Percentiles rank a stretch among this genome's conserved stretches.
Conservation (phyloP, 768 basidiomycete species). For the Suillus clintonianus region DNA sequence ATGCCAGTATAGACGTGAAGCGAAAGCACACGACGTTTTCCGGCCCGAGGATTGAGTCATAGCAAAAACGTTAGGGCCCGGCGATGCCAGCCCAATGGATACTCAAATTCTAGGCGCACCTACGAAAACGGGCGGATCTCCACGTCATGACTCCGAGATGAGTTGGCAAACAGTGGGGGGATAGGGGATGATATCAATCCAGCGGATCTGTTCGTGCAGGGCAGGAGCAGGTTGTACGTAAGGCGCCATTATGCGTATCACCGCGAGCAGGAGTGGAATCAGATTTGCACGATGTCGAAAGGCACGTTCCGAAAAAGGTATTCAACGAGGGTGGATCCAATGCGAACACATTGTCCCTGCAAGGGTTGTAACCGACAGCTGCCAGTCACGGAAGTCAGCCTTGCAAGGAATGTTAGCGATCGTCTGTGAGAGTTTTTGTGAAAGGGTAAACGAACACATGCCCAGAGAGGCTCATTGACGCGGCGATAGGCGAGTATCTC, state of each 20-base stretch:
- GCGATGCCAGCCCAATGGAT: neutral
- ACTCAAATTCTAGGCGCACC: neutral
- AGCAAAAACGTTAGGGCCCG: neutral
- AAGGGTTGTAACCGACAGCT: constrained; percentile 14
- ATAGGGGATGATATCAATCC: constrained; percentile 7
- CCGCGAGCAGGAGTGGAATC: constrained; percentile 28
- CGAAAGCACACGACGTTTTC: neutral
- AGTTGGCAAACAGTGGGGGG: constrained; percentile 2
- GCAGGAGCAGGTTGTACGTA: constrained; percentile 25
- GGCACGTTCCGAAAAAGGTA: constrained; percentile 37
- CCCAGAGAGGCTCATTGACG: neutral
- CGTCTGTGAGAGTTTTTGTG: constrained; percentile 6
- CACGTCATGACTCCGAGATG: neutral
- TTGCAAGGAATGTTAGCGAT: constrained; percentile 30
- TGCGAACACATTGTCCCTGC: constrained; percentile 26
- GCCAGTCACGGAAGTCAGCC: constrained; percentile 13
- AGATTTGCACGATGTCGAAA: constrained; percentile 38
- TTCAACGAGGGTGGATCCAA: constrained; percentile 31
- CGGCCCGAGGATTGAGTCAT: neutral
- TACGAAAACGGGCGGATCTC: neutral
- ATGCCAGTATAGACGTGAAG: neutral
- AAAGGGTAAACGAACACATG: neutral
- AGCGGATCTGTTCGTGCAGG: constrained; percentile 10
- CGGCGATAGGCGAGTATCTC: neutral
- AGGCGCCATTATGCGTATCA: constrained; percentile 27